phyloP scores from a whole-genome alignment of 139 green algal species.

The Chlamydomonas urium region DNA sequence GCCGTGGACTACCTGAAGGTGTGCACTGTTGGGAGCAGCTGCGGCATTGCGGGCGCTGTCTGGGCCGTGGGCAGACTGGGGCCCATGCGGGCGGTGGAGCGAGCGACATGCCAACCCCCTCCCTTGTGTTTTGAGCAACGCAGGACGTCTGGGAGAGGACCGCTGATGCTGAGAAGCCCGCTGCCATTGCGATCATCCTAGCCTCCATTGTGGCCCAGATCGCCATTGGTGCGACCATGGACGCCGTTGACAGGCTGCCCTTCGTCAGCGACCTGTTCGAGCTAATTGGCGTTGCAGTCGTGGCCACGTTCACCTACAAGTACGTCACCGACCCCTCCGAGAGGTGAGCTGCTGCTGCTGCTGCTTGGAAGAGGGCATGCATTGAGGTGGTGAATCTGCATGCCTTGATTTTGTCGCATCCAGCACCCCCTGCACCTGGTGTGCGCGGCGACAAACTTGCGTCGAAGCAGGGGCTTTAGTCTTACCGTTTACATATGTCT shows the following conservation, averaged over 20 bases:
- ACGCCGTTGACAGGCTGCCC: constrained; percentile 12
- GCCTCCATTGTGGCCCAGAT: constrained; percentile 29
- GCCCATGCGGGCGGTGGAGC: no score
- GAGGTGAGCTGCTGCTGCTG: constrained; percentile 20
- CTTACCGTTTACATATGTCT: not conserved
- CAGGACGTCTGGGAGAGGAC: constrained; percentile 37
- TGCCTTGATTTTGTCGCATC: no score
- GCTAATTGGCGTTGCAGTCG: constrained; percentile 46
- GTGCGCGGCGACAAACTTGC: no score
- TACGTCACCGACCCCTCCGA: constrained; percentile 45
- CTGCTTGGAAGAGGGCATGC: no score
- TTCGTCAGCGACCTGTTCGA: constrained; percentile 8
- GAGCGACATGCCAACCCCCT: no score
- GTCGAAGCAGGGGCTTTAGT: not conserved
- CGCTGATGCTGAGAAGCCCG: constrained; percentile 36
- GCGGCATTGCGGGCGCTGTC: no score
- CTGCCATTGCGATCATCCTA: constrained; percentile 35
- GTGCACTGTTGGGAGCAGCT: no score
- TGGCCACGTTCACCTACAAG: constrained; percentile 41
- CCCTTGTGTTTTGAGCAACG: no score
- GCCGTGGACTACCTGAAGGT: no score
- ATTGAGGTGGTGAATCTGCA: no score
- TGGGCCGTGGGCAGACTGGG: no score
- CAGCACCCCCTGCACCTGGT: no score
- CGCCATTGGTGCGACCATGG: constrained; percentile 31